Percentiles rank a stretch among this genome's conserved stretches.
Conservation (phyloP, 2,329 filamentous ascomycete genomes). For the Fusarium caatingaense region DNA sequence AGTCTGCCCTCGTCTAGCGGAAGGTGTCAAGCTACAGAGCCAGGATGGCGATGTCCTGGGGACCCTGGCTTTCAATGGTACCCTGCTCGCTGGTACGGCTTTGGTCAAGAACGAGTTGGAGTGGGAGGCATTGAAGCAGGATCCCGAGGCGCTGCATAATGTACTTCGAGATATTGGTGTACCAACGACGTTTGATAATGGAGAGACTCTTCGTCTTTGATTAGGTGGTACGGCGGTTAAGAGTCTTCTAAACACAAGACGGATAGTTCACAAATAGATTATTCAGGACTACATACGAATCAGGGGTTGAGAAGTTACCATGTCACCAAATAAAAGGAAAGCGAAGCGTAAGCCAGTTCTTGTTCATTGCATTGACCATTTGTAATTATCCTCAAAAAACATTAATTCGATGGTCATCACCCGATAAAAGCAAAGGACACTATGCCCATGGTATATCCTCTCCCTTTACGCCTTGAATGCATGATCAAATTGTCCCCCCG, state of each 20-base stretch:
- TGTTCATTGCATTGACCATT: background rate
- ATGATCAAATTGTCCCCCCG: background rate
- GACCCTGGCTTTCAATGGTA: slow-evolving; percentile 67
- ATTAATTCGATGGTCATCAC: background rate
- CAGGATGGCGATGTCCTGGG: slow-evolving; percentile 54
- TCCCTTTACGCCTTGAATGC: background rate
- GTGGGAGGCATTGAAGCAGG: slow-evolving; percentile 64
- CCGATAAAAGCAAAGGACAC: background rate
- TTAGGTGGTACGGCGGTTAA: background rate
- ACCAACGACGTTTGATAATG: slow-evolving; percentile 23
- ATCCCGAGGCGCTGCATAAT: slow-evolving; percentile 42
- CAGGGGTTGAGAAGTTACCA: background rate
- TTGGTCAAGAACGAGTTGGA: slow-evolving; percentile 69
- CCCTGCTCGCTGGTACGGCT: slow-evolving; percentile 71
- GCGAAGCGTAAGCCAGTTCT: background rate
- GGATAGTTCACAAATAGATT: background rate
- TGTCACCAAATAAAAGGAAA: background rate
- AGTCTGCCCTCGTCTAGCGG: slow-evolving; percentile 64
- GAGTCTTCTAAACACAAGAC: background rate
- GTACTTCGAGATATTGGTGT: slow-evolving; percentile 50
- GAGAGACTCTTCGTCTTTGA: slow-evolving; percentile 9
- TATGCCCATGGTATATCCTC: background rate
- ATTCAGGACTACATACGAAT: background rate
- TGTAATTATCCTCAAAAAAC: background rate
- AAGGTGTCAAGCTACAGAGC: slow-evolving; percentile 56